phyloP scores from a whole-genome alignment of 2,329 filamentous ascomycete species.

The Cladosporium sp. region DNA sequence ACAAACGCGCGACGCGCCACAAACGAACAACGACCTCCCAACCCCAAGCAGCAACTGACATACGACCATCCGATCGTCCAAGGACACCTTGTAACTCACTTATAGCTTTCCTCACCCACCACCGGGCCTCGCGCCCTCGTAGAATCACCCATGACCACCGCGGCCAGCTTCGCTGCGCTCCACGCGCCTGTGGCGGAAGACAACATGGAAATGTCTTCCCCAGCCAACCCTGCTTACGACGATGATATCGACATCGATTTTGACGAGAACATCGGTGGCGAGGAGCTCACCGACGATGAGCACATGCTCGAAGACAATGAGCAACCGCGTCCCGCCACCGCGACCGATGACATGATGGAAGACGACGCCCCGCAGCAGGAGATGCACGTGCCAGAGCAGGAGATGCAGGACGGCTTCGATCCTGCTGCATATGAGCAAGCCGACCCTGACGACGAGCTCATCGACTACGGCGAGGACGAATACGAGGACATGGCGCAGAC shows the following conservation, averaged over 20 bases:
- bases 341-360: constrained; percentile 31
- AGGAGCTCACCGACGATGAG: constrained; percentile 45
- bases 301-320: constrained; percentile 54
- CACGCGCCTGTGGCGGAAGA: constrained; percentile 39
- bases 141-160: constrained; percentile 7
- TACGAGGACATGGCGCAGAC: constrained; percentile 12
- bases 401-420: constrained; percentile 27
- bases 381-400: constrained; percentile 31
- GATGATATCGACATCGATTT: constrained; percentile 57
- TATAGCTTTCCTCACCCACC: background rate
- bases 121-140: constrained; percentile 4
- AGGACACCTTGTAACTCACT: background rate
- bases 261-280: constrained; percentile 37
- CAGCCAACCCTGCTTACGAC: constrained; percentile 33
- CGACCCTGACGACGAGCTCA: constrained; percentile 33
- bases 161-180: constrained; percentile 11
- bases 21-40: background rate
- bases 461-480: constrained; percentile 34
- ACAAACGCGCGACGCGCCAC: constrained; percentile 1
- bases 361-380: constrained; percentile 25
- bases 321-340: constrained; percentile 35
- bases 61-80: background rate
- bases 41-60: no score
- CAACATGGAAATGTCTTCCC: constrained; percentile 54
- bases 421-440: constrained; percentile 8